phyloP scores from a whole-genome alignment of 495 filamentous ascomycete genomes.

The Xylaria venustula region DNA sequence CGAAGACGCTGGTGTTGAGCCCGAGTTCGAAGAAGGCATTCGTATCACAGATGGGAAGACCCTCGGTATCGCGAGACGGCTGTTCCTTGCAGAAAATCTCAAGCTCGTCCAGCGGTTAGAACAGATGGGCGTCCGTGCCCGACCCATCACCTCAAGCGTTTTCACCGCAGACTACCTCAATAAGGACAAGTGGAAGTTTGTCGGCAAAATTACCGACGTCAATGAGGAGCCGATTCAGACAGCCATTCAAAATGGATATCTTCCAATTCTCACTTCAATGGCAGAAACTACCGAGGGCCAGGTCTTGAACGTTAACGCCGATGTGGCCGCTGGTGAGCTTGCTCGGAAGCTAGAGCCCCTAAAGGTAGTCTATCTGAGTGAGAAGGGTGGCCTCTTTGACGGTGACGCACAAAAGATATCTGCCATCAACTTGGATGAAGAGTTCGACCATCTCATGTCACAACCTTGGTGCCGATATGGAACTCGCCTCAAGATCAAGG shows the following conservation, averaged over 20 bases:
- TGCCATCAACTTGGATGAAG: constrained; percentile 95
- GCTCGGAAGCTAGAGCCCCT: constrained; percentile 86
- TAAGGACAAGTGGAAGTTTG: constrained; percentile 89
- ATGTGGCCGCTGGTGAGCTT: constrained; percentile 92
- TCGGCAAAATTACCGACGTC: constrained; percentile 93
- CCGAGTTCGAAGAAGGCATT: constrained; percentile 95
- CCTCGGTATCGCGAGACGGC: constrained; percentile 79
- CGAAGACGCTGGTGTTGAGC: constrained; percentile 88
- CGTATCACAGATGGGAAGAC: constrained; percentile 96
- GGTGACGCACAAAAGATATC: constrained; percentile 95
- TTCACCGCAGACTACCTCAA: constrained; percentile 94
- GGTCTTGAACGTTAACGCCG: constrained; percentile 96
- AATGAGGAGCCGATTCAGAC: constrained; percentile 89
- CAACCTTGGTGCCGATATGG: constrained; percentile 97
- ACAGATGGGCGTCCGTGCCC: constrained; percentile 84
- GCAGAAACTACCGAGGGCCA: constrained; percentile 92
- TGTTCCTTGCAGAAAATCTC: constrained; percentile 95
- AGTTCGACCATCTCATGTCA: constrained; percentile 91
- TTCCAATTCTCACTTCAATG: constrained; percentile 96
- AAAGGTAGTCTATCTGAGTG: constrained; percentile 97
- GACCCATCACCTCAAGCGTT: constrained; percentile 89
- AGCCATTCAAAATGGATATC: constrained; percentile 85
- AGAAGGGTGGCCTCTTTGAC: constrained; percentile 96
- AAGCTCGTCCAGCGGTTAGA: constrained; percentile 92
- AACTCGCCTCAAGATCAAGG: constrained; percentile 96